Percentiles rank a stretch among this genome's conserved stretches.
These are phyloP conservation scores for Eucalyptus victrix DNA, from an alignment of 345 rosid genomes.

Conservation along the genomic window DNA sequence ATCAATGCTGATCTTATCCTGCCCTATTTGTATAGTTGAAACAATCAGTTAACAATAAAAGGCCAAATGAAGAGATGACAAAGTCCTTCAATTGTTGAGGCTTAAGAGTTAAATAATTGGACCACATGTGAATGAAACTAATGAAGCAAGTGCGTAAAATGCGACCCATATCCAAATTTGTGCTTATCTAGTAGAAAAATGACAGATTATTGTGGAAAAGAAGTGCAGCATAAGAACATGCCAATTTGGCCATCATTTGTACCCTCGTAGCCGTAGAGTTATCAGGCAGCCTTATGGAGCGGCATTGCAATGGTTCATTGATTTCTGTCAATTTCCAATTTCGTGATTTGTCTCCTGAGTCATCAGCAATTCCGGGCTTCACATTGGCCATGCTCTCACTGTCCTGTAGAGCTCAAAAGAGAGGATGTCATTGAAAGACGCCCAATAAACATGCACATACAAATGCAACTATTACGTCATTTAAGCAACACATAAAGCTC, in stretches of 20 bases:
- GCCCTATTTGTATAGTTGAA: background rate
- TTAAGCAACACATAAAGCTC: background rate
- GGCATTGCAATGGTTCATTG: conserved; percentile 62
- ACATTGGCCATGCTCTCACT: conserved; percentile 21
- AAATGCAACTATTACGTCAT: background rate
- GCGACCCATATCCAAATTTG: no score
- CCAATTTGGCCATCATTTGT: background rate
- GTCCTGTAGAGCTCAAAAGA: background rate
- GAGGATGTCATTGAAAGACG: background rate
- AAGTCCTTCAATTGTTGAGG: no score
- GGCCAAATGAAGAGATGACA: background rate
- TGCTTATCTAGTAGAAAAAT: no score
- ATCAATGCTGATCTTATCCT: background rate
- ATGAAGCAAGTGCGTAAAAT: background rate
- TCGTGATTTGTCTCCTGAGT: conserved; percentile 46
- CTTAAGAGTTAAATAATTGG: background rate
- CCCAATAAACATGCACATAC: background rate
- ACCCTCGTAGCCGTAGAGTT: conserved; percentile 50
- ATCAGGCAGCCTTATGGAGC: conserved; percentile 67
- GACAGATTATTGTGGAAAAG: background rate
- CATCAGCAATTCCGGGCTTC: conserved; percentile 60
- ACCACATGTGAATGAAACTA: background rate
- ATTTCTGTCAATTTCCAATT: conserved; percentile 73
- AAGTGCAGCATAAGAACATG: background rate
- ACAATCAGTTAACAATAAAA: background rate